Percentiles rank a stretch among this genome's conserved stretches.
Evolutionary conservation across 768 basidiomycete species (phyloP).

Genomic region (Cyclocybe cylindracea): DNA sequence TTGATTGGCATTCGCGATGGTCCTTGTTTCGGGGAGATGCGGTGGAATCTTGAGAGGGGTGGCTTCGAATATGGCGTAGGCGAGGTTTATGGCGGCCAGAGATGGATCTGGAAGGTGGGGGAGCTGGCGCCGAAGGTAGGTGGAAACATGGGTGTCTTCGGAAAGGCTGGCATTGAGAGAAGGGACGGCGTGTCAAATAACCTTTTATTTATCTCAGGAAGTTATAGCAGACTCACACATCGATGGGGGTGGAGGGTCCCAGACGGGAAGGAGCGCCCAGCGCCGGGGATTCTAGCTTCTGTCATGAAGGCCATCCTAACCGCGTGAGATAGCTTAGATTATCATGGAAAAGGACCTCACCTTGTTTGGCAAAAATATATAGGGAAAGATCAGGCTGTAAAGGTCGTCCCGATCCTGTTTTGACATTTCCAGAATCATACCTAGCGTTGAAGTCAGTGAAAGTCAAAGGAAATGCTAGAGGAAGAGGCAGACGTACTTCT

Average conservation of each 20-base stretch:
- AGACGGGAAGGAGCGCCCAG: not conserved
- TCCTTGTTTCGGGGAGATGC: slow-evolving; percentile 52
- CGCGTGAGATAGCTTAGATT: slow-evolving; percentile 11
- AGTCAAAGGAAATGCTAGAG: slow-evolving; percentile 12
- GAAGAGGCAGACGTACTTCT: slow-evolving; percentile 31
- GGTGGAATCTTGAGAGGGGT: slow-evolving; percentile 43
- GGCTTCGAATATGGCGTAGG: slow-evolving; percentile 52
- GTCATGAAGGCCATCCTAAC: not conserved
- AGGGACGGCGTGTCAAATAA: not conserved
- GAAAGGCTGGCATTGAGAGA: not conserved
- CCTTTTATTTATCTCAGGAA: too few relatives aligned
- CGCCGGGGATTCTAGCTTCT: slow-evolving; percentile 2
- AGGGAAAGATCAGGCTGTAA: slow-evolving; percentile 25
- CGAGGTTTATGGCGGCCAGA: slow-evolving; percentile 51
- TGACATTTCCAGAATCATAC: slow-evolving; percentile 36
- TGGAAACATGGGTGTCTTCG: slow-evolving; percentile 2
- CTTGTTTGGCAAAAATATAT: slow-evolving; percentile 19
- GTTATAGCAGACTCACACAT: too few relatives aligned
- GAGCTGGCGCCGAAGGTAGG: slow-evolving; percentile 6
- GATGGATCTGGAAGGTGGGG: slow-evolving; percentile 36
- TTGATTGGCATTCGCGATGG: slow-evolving; percentile 42
- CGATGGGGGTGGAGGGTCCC: not conserved
- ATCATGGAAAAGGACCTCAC: slow-evolving; percentile 12
- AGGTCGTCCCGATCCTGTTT: slow-evolving; percentile 40
- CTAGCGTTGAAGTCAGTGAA: slow-evolving; percentile 17